These are phyloP conservation scores for Tagetes erecta DNA, from an alignment of 129 eudicot species.

Conservation along the genomic window DNA sequence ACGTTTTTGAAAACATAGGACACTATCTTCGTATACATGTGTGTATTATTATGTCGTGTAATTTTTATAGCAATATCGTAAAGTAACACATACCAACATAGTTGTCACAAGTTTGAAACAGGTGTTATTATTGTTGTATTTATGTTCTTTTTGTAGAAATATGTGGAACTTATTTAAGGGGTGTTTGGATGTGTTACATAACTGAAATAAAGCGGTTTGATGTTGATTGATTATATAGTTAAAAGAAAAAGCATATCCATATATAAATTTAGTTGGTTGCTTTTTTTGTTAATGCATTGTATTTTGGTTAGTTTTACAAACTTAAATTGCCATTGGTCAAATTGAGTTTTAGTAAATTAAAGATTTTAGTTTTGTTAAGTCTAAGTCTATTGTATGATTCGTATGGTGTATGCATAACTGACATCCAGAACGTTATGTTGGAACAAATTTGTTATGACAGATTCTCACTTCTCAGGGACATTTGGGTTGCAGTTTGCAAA, in stretches of 20 bases:
- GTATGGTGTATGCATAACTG: too few relatives aligned
- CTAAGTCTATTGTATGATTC: too few relatives aligned
- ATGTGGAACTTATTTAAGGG: not conserved
- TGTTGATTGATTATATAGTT: not conserved
- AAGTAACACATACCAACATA: conserved; percentile 22
- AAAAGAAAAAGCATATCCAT: not conserved
- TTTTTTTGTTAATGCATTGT: too few relatives aligned
- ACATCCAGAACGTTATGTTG: too few relatives aligned
- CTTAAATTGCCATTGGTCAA: too few relatives aligned
- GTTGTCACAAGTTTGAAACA: conserved; percentile 16
- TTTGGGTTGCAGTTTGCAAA: too few relatives aligned
- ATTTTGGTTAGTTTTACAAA: too few relatives aligned
- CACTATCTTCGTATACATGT: conserved; percentile 19
- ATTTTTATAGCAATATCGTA: conserved; percentile 22
- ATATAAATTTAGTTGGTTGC: too few relatives aligned
- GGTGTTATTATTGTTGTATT: not conserved
- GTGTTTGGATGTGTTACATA: not conserved
- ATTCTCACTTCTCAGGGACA: too few relatives aligned
- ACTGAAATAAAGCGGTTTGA: not conserved
- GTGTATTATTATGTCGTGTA: conserved; percentile 17
- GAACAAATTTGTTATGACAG: too few relatives aligned
- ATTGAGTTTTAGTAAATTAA: too few relatives aligned
- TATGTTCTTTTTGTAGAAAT: conserved; percentile 14
- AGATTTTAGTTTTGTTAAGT: too few relatives aligned
- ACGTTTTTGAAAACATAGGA: conserved; percentile 30